Conservation (phyloP, 345 rosid species). For the Bruguiera gymnorhiza region DNA sequence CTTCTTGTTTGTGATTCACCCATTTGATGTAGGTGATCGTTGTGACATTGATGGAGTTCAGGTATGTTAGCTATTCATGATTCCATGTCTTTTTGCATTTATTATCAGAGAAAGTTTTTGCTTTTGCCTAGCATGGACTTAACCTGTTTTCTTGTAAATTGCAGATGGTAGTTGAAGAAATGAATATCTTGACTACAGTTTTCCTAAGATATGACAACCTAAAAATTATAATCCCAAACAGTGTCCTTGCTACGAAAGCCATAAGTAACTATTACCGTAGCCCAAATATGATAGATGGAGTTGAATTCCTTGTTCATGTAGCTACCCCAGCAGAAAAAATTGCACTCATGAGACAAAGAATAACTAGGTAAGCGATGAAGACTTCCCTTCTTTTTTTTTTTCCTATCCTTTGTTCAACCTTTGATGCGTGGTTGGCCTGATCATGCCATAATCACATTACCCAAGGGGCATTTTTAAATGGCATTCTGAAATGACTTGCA, state of each 20-base stretch:
- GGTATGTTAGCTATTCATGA: not conserved
- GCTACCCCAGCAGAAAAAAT: constrained; percentile 60
- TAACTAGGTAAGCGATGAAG: constrained; percentile 32
- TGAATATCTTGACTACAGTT: constrained; percentile 67
- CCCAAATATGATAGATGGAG: constrained; percentile 74
- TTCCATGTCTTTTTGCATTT: not conserved
- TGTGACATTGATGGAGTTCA: constrained; percentile 34
- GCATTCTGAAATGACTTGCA: no score
- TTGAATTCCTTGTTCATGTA: constrained; percentile 57
- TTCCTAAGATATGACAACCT: constrained; percentile 71
- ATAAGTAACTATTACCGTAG: constrained; percentile 55
- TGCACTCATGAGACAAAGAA: constrained; percentile 45
- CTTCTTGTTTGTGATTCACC: constrained; percentile 30
- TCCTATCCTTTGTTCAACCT: no score
- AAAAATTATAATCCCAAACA: constrained; percentile 64
- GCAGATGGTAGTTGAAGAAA: constrained; percentile 86
- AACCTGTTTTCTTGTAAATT: not conserved
- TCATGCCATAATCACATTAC: not conserved
- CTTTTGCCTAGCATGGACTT: not conserved
- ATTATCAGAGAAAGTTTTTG: no score
- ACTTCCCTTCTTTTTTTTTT: not conserved
- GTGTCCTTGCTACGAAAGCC: constrained; percentile 43
- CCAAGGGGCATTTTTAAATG: no score
- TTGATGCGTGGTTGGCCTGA: not conserved
- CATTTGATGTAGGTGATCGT: constrained; percentile 33